These are phyloP conservation scores for Fraxinus baroniana DNA, from an alignment of 305 asterid genomes.

Conservation along the genomic window DNA sequence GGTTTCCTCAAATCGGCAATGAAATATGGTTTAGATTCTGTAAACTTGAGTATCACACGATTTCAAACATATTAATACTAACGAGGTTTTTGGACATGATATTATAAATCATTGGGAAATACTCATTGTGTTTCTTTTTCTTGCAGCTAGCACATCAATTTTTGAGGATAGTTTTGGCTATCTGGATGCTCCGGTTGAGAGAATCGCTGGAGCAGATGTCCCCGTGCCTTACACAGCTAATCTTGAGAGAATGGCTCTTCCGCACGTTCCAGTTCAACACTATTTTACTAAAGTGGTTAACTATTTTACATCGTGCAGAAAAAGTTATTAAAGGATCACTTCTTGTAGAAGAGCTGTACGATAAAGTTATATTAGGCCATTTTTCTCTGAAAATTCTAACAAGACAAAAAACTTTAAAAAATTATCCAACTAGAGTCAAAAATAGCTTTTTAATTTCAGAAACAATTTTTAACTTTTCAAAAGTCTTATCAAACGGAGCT, in stretches of 20 bases:
- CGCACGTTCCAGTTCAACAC: conserved; percentile 38
- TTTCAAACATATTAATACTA: background rate
- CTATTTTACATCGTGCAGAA: no score
- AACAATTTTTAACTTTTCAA: no score
- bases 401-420: no score
- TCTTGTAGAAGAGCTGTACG: no score
- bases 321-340: no score
- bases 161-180: conserved; percentile 51
- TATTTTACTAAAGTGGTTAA: no score
- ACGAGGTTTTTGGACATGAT: background rate
- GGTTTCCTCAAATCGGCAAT: conserved; percentile 52
- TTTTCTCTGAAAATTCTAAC: no score
- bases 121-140: background rate
- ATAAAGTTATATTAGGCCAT: no score
- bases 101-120: background rate
- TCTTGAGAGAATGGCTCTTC: conserved; percentile 57
- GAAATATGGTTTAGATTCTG: conserved; percentile 42
- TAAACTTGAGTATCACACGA: background rate
- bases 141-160: conserved; percentile 44
- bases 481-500: no score
- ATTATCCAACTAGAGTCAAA: no score
- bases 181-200: conserved; percentile 60
- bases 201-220: conserved; percentile 59
- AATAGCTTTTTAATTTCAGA: no score
- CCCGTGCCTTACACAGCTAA: conserved; percentile 60